These are phyloP conservation scores for Pseudocercospora cruenta DNA, from an alignment of 2,329 filamentous ascomycete genomes.

Conservation along the genomic window DNA sequence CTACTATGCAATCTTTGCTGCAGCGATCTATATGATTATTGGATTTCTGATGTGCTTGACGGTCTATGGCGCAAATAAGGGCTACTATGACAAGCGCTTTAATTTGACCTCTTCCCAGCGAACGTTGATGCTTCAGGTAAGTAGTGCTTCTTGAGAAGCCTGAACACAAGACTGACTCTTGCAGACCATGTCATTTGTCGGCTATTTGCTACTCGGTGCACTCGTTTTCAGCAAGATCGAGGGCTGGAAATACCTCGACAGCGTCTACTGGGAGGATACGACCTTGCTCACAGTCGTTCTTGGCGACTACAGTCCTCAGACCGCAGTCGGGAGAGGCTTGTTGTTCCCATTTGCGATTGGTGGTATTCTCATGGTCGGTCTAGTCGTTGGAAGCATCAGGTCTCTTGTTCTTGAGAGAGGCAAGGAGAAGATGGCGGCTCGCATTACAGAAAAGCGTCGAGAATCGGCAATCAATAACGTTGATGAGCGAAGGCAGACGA, in stretches of 20 bases:
- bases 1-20: slow-evolving; percentile 64
- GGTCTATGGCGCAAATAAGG: slow-evolving; percentile 57
- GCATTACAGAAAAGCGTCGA: slow-evolving; percentile 55
- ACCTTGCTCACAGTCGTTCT: slow-evolving; percentile 61
- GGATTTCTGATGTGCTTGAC: slow-evolving; percentile 59
- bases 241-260: slow-evolving; percentile 57
- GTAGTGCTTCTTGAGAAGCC: not conserved
- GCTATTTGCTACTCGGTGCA: slow-evolving; percentile 53
- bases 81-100: slow-evolving; percentile 61
- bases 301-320: slow-evolving; percentile 55
- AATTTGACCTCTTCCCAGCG: slow-evolving; percentile 59
- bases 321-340: slow-evolving; percentile 54
- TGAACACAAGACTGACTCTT: not conserved
- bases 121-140: slow-evolving; percentile 52
- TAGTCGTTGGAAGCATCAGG: slow-evolving; percentile 59
- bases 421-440: slow-evolving; percentile 54
- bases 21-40: slow-evolving; percentile 60
- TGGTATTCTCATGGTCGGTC: slow-evolving; percentile 58
- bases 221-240: slow-evolving; percentile 54
- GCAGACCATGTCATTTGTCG: slow-evolving; percentile 55
- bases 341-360: slow-evolving; percentile 60
- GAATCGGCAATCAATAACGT: slow-evolving; percentile 46
- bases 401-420: slow-evolving; percentile 55
- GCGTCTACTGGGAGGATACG: slow-evolving; percentile 60
- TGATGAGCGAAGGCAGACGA: slow-evolving; percentile 45